Percentiles rank a stretch among this genome's conserved stretches.
Conservation (phyloP, 441 rosid genomes). For the Capsella rubella region DNA sequence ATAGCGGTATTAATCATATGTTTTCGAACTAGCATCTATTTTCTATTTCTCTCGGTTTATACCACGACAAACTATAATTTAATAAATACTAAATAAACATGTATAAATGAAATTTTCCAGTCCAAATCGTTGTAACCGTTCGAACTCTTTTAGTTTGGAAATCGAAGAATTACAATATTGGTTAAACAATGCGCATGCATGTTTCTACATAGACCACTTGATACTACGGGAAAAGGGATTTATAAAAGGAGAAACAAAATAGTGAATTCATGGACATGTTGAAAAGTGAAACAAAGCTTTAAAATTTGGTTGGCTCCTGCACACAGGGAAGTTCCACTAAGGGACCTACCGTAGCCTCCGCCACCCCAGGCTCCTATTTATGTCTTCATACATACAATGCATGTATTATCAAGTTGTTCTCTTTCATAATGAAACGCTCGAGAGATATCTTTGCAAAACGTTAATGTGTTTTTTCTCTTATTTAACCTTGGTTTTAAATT, state of each 20-base stretch:
- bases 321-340: constrained; percentile 37
- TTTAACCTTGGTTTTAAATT: constrained; percentile 3
- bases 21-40: neutral
- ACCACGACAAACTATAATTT: too few relatives aligned
- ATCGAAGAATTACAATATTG: constrained; percentile 1
- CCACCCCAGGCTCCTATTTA: constrained; percentile 29
- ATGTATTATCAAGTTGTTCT: constrained; percentile 4
- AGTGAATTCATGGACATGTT: constrained; percentile 24
- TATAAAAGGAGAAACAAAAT: neutral
- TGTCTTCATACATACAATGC: constrained; percentile 17
- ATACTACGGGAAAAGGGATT: neutral
- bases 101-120: too few relatives aligned
- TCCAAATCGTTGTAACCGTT: too few relatives aligned
- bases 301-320: constrained; percentile 42
- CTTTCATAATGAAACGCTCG: neutral
- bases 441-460: neutral
- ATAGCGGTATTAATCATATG: neutral
- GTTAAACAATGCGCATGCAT: constrained; percentile 30
- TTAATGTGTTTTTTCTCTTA: neutral
- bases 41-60: too few relatives aligned
- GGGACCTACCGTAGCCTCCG: constrained; percentile 34
- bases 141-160: neutral
- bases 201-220: neutral
- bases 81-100: too few relatives aligned
- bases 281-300: constrained; percentile 33